Evolutionary conservation across 495 filamentous ascomycete species (phyloP).

Genomic region (Aspergillus bertholletiae): DNA sequence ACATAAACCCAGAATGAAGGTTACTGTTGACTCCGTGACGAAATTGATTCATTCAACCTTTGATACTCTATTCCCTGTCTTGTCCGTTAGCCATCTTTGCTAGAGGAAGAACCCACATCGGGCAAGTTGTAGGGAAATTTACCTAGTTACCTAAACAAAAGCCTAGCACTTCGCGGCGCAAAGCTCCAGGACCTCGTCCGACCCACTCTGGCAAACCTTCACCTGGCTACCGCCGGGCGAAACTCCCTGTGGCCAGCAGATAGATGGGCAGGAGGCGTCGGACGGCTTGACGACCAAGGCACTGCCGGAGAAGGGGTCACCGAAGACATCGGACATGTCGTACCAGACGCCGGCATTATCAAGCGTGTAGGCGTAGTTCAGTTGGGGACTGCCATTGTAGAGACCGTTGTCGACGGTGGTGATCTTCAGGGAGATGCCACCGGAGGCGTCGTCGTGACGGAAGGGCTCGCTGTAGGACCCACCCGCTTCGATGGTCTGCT

Average conservation of each 20-base stretch:
- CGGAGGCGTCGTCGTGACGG: slow-evolving; percentile 45
- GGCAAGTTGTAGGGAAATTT: background rate
- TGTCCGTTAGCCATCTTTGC: background rate
- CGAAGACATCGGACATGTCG: slow-evolving; percentile 54
- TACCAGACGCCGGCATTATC: slow-evolving; percentile 50
- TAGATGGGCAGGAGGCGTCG: slow-evolving; percentile 37
- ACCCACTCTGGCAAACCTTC: slow-evolving; percentile 36
- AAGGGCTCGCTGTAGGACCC: slow-evolving; percentile 38
- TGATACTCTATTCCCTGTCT: no score
- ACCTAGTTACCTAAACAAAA: background rate
- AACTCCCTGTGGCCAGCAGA: slow-evolving; percentile 49
- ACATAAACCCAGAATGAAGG: no score
- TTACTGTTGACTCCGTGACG: no score
- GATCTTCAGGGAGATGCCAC: slow-evolving; percentile 55
- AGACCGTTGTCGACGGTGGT: slow-evolving; percentile 47
- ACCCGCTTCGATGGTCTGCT: slow-evolving; percentile 36
- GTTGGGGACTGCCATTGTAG: slow-evolving; percentile 50
- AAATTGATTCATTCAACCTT: no score
- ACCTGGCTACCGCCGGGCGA: slow-evolving; percentile 50
- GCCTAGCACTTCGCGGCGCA: slow-evolving; percentile 28
- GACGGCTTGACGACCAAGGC: slow-evolving; percentile 37
- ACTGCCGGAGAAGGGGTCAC: slow-evolving; percentile 50
- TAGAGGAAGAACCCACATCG: no score
- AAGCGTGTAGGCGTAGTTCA: slow-evolving; percentile 52
- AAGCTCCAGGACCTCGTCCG: slow-evolving; percentile 31